Conservation (phyloP, 2,329 filamentous ascomycete genomes). For the Arthrobotrys pseudoclavata region DNA sequence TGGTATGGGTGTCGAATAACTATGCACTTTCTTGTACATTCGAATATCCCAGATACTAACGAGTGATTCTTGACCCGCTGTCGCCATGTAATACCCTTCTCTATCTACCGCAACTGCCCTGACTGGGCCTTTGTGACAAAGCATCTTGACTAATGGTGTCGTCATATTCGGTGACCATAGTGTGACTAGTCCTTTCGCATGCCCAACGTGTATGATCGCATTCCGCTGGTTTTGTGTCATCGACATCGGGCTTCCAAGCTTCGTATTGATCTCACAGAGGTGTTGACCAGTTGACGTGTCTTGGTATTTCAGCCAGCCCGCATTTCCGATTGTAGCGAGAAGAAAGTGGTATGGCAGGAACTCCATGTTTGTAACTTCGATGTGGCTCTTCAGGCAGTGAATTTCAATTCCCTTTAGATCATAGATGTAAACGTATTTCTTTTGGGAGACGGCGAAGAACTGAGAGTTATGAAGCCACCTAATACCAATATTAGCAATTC, state of each 20-base stretch:
- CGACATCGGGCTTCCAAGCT: constrained; percentile 84
- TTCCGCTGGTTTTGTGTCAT: constrained; percentile 92
- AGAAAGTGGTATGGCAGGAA: constrained; percentile 97
- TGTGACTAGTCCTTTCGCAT: constrained; percentile 94
- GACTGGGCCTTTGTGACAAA: constrained; percentile 90
- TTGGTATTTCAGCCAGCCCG: constrained; percentile 90
- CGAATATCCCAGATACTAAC: constrained; percentile 98
- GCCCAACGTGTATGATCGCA: constrained; percentile 89
- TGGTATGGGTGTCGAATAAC: constrained; percentile 85
- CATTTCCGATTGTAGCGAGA: constrained; percentile 84
- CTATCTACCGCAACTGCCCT: constrained; percentile 86
- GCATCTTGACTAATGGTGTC: constrained; percentile 88
- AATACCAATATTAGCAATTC: constrained; percentile 11
- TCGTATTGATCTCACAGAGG: constrained; percentile 86
- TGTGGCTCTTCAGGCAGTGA: constrained; percentile 89
- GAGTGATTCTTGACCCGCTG: constrained; percentile 86
- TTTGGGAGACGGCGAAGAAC: constrained; percentile 94
- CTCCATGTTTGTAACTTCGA: constrained; percentile 92
- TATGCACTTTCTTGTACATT: constrained; percentile 92
- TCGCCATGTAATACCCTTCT: constrained; percentile 95
- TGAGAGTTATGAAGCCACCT: constrained; percentile 64
- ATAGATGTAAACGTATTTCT: constrained; percentile 97
- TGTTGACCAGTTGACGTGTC: constrained; percentile 94
- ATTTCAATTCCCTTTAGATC: constrained; percentile 90
- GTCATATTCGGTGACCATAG: constrained; percentile 94